Base-by-base conservation (phyloP, 2,329 filamentous ascomycete species). In the Nemania sp. region DNA sequence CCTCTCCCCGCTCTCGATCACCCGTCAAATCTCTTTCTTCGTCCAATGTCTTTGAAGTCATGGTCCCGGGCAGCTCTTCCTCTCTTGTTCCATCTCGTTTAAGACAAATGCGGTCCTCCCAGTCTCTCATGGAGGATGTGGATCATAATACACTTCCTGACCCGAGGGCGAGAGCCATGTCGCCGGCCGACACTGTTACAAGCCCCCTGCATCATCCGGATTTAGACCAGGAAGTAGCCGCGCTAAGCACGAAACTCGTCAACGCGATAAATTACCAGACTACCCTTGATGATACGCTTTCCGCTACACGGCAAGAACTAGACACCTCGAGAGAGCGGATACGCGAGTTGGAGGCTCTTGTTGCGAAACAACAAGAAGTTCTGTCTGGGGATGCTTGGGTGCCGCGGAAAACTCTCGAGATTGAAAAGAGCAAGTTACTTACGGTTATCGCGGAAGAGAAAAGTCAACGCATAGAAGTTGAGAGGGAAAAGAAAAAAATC, bases 231-330 rank as follows among this genome's bases (percentile, higher is more conserved):
- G 95, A 98, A 76, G 91, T 99, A 29, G 91, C 94, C 7, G 87
- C 91, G 6, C 81, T 99, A 34, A 98, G 92, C 77, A 94, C 92
- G 50, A 99, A 99, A 76, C 87, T 99, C 65, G 94, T 99, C 69
- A 94, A 95, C 72, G 94, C 95, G 46, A 97, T 99, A 77, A 99
- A 99, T 74, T 90, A 96, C 75, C 93, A 97, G 76, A 97, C 93
- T 7, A 88, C 85, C 20, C 83, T 99, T 46, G 95, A 98, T 75
- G 95, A 99, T 75, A 90, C 87, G 11, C 81, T 99, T 17, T 89
- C 91, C 51, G 87, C 87, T 53, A 90, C 92, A 15, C 87, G 92
- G 39, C 89, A 93, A 73, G 92, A 98, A 72, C 80, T 98, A 48
- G 91, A 96, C 56, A 75, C 84, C 35, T 86, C 92, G 9, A 85